Evolutionary conservation across 2,329 filamentous ascomycete species (phyloP).

Genomic region (Paracamarosporium sp.): DNA sequence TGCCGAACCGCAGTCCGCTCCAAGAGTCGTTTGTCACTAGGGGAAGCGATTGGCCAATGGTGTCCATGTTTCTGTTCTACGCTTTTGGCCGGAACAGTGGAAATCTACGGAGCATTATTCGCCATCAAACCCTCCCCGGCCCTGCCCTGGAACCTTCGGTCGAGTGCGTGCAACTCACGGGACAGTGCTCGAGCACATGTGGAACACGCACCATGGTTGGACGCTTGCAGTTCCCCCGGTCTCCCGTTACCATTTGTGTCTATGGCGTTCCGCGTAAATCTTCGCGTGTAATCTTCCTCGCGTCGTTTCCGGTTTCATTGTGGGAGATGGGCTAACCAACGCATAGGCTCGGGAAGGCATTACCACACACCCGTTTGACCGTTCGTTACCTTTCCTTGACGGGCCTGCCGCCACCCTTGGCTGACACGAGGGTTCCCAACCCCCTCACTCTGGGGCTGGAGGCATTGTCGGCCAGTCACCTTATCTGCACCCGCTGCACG

Average conservation of each 20-base stretch:
- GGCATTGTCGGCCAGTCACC: slow-evolving; percentile 55
- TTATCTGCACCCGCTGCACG: slow-evolving; percentile 54
- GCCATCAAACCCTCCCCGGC: slow-evolving; percentile 20
- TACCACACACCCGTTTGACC: slow-evolving; percentile 34
- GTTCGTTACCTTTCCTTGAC: slow-evolving; percentile 30
- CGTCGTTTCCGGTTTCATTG: slow-evolving; percentile 28
- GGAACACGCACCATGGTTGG: slow-evolving; percentile 28
- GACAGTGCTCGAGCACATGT: slow-evolving; percentile 23
- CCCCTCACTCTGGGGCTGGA: slow-evolving; percentile 34
- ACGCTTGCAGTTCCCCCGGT: slow-evolving; percentile 18
- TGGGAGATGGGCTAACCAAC: slow-evolving; percentile 42
- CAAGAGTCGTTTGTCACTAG: slow-evolving; percentile 31
- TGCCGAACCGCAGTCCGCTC: slow-evolving; percentile 42
- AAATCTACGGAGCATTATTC: slow-evolving; percentile 25
- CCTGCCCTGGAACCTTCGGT: slow-evolving; percentile 23
- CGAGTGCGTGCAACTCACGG: slow-evolving; percentile 34
- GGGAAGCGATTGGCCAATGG: slow-evolving; percentile 40
- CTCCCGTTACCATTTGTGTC: slow-evolving; percentile 23
- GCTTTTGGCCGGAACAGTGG: slow-evolving; percentile 31
- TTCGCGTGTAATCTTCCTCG: slow-evolving; percentile 28
- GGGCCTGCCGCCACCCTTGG: slow-evolving; percentile 34
- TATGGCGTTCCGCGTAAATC: slow-evolving; percentile 26
- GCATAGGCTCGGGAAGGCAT: slow-evolving; percentile 39
- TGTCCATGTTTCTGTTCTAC: slow-evolving; percentile 19
- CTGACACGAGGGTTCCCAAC: slow-evolving; percentile 39